These are phyloP conservation scores for Solanum acaule DNA, from an alignment of 257 asterid species.

Conservation along the genomic window DNA sequence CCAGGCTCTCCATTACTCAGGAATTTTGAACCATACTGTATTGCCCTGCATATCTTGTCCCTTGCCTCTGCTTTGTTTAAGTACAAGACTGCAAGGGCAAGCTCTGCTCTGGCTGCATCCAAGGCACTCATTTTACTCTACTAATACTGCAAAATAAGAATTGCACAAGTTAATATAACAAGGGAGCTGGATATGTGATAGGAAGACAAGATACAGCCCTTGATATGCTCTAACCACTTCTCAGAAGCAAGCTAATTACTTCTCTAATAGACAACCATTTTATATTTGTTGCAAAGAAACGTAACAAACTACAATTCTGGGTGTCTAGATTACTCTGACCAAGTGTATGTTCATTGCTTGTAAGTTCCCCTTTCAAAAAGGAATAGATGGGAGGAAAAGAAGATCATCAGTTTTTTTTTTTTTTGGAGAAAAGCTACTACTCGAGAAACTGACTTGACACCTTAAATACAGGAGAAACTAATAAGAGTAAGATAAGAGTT, in stretches of 20 bases:
- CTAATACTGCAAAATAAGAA: constrained; percentile 24
- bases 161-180: constrained; percentile 4
- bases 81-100: constrained; percentile 82
- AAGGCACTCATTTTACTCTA: constrained; percentile 47
- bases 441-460: neutral
- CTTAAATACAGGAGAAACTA: neutral
- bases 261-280: neutral
- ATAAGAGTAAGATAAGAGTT: neutral
- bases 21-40: constrained; percentile 92
- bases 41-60: constrained; percentile 99
- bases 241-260: neutral
- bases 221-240: neutral
- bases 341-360: neutral
- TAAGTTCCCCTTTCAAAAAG: neutral
- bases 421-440: neutral
- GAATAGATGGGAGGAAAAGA: neutral
- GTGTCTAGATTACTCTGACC: neutral
- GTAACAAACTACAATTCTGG: neutral
- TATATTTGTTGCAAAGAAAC: neutral
- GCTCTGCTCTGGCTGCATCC: constrained; percentile 87
- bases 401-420: neutral
- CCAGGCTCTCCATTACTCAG: constrained; percentile 94
- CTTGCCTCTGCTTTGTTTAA: constrained; percentile 96
- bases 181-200: neutral
- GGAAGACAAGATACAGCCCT: neutral